Evolutionary conservation across 805 yeast species (phyloP), one percentile per base, ranked within the genome.

Genomic region (Cyberlindnera maritima): DNA sequence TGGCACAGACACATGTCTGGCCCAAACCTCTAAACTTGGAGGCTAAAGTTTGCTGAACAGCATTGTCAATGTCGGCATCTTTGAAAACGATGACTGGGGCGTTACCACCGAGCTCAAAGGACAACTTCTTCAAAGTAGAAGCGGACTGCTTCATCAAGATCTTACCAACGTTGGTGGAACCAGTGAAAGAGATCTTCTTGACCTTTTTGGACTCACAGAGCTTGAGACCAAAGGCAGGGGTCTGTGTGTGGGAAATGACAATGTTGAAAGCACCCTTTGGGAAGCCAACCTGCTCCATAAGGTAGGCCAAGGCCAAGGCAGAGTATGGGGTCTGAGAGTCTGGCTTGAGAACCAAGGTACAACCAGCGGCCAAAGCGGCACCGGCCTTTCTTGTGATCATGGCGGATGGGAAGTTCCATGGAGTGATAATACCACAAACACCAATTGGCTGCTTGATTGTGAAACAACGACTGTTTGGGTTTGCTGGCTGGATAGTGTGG

Each of bases 371-470:
- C 36, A 80, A 63, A 0, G 84, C 85, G 25, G 86, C 83, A 20
- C 78, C 85, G 4, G 78, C 79, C 55, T 82, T 81, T 54, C 86
- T 71, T 10, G 85, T 75, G 43, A 81, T 79, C 85, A 81, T 81
- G 14, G 85, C 85, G 48, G 72, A 67, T 26, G 88, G 88, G 68
- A 81, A 81, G 62, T 81, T 81, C 78, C 83, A 81, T 26, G 87
- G 87, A 46, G 82, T 76, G 53, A 81, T 75, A 50, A 79, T 70
- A 28, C 82, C 85, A 40, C 81, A 79, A 7, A 79, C 81, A 41
- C 88, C 88, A 43, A 81, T 73, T 28, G 56, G 53, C 58, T 80
- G 81, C 55, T 75, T 77, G 42, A 70, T 56, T 18, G 85, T 78
- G 50, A 74, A 67, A 19, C 76, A 75, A 60, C 81, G 73, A 56